These are phyloP conservation scores for Cokeromyces recurvatus DNA, from an alignment of 371 early-diverging fungal genomes.

Conservation along the genomic window DNA sequence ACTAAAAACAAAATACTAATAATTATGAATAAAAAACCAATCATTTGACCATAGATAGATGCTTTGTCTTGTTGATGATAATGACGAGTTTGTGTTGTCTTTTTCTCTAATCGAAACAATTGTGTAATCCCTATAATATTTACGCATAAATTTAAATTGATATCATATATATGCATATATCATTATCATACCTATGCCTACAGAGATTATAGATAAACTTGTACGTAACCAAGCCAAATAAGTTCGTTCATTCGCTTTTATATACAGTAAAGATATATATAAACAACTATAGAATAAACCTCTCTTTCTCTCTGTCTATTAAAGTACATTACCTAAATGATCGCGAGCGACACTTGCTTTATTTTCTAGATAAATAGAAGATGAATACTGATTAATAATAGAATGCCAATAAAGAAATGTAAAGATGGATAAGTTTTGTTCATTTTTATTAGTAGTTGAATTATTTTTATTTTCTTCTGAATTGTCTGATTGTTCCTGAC, in stretches of 20 bases:
- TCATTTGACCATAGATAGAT: constrained; percentile 36
- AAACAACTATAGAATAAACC: constrained; percentile 4
- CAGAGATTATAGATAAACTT: constrained; percentile 69
- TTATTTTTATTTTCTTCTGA: no score
- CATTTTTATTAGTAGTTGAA: no score
- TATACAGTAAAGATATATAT: background rate
- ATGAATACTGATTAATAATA: constrained; percentile 10
- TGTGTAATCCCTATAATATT: constrained; percentile 58
- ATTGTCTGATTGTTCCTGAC: no score
- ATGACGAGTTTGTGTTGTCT: constrained; percentile 15
- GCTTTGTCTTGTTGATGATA: no score
- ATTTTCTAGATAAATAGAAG: constrained; percentile 58
- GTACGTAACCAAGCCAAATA: constrained; percentile 79
- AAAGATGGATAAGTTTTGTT: background rate
- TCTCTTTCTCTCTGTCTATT: no score
- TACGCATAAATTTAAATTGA: no score
- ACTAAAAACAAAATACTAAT: constrained; percentile 60
- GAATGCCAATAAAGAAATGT: constrained; percentile 2
- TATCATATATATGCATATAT: constrained; percentile 4
- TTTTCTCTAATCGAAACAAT: constrained; percentile 56
- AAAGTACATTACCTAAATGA: constrained; percentile 49
- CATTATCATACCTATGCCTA: constrained; percentile 71
- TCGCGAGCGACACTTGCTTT: constrained; percentile 78
- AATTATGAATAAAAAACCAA: constrained; percentile 56
- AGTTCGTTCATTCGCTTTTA: constrained; percentile 74